Evolutionary conservation across 345 rosid species (phyloP), one percentile per base, ranked within the genome.

Genomic region (Durio zibethinus): DNA sequence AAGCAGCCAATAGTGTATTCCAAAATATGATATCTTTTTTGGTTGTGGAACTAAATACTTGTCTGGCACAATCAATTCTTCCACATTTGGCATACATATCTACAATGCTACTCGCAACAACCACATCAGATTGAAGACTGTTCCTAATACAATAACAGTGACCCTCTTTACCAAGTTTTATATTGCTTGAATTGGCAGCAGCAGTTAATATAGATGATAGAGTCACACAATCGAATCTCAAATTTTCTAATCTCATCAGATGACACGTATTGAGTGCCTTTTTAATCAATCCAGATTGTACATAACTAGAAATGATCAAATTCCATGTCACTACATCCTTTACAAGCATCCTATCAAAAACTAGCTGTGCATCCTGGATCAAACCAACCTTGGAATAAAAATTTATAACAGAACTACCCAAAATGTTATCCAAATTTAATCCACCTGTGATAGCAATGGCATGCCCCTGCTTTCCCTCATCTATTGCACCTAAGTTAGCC

Each of bases 271-370:
- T 10, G 21, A 91, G 82, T 45, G 90, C 98, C 76, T 86, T 82
- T 54, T 85, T 84, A 72, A 86, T 75, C 79, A 81, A 79, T 38
- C 88, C 86, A 43, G 6, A 50, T 50, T 50, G 54, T n/a, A 50
- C n/a, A 16, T 50, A 50, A 50, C 54, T 50, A 50, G 54, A 50
- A 50, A 50, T 84, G n/a, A 93, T 81, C 79, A 93, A 78, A 86
- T 93, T 93, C 97, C 98, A 93, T 27, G 91, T 87, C 10, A 91
- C 97, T 27, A 80, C 86, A 84, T 93, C 98, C 52, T 50, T 50
- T 16, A 4, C 54, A 50, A 16, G 18, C 54, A 50, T 50, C 54
- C n/a, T 82, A 80, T 77, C 70, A 65, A 91, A 91, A 25, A 86
- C 82, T 77, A 86, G 78, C 87, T 91, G 86, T 23, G 94, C 93